Evolutionary conservation across 345 rosid genomes (phyloP).

Genomic region (Eucalyptus albens): DNA sequence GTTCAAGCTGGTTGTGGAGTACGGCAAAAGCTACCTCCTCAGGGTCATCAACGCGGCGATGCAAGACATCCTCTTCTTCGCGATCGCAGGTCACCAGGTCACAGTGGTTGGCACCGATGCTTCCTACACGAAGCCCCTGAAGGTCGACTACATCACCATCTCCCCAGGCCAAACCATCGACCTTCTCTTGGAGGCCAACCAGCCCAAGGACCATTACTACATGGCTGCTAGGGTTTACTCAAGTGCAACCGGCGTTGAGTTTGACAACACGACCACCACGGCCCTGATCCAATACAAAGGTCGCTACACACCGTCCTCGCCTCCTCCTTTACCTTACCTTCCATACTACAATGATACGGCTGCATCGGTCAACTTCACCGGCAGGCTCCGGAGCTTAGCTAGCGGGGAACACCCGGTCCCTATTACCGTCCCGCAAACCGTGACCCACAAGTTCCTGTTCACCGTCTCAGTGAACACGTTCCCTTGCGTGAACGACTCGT

Average conservation of each 20-base stretch:
- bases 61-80: constrained; percentile 18
- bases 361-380: constrained; percentile 10
- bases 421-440: constrained; percentile 12
- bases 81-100: constrained; percentile 20
- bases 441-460: constrained; percentile 12
- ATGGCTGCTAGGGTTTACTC: constrained; percentile 43
- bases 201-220: constrained; percentile 18
- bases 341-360: constrained; percentile 19
- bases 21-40: constrained; percentile 28
- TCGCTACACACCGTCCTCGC: not conserved
- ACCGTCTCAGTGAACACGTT: constrained; percentile 17
- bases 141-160: constrained; percentile 16
- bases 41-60: constrained; percentile 14
- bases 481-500: constrained; percentile 8
- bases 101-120: constrained; percentile 34
- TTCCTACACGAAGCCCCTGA: constrained; percentile 30
- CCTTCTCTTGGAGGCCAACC: constrained; percentile 29
- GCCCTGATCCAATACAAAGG: constrained; percentile 26
- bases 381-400: constrained; percentile 4
- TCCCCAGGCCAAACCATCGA: constrained; percentile 57
- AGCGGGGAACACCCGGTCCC: constrained; percentile 1
- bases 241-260: not conserved
- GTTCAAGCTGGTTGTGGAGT: constrained; percentile 8
- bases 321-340: constrained; percentile 21
- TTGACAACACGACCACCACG: constrained; percentile 20